A percentile compares a stretch with the other conserved stretches of the same genome.
phyloP scores from a whole-genome alignment of 1,139 yeast species.

The Lodderomyces parapsilosis region DNA sequence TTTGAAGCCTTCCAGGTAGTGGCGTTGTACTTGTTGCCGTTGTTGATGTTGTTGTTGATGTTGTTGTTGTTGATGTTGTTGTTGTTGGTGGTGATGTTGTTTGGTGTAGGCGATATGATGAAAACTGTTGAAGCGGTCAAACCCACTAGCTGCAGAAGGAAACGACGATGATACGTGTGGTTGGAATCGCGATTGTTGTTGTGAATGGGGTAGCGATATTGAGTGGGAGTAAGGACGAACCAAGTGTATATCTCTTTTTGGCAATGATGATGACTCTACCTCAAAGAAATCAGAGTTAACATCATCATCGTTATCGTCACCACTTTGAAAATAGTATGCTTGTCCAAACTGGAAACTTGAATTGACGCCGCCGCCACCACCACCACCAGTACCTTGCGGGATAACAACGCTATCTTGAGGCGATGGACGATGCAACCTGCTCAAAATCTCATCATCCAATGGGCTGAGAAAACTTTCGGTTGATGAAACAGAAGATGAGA shows the following conservation, averaged over 20 bases:
- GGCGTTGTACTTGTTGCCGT: background rate
- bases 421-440: constrained; percentile 26
- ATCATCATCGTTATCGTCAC: background rate
- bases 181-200: background rate
- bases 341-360: background rate
- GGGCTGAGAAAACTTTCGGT: constrained; percentile 31
- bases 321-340: background rate
- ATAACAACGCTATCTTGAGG: constrained; percentile 1
- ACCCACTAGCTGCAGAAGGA: background rate
- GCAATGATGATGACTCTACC: background rate
- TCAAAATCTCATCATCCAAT: constrained; percentile 63
- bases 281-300: background rate
- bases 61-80: background rate
- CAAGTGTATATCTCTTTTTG: background rate
- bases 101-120: background rate
- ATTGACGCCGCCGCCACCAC: no score
- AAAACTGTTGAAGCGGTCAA: background rate
- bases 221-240: background rate
- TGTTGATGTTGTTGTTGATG: constrained; percentile 1
- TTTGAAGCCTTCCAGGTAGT: constrained; percentile 1
- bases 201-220: background rate
- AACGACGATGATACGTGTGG: background rate
- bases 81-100: background rate
- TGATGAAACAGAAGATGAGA: constrained; percentile 20
- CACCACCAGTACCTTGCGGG: background rate